Base-by-base conservation (phyloP, 2,329 filamentous ascomycete species). In the Tolypocladium capitatum region DNA sequence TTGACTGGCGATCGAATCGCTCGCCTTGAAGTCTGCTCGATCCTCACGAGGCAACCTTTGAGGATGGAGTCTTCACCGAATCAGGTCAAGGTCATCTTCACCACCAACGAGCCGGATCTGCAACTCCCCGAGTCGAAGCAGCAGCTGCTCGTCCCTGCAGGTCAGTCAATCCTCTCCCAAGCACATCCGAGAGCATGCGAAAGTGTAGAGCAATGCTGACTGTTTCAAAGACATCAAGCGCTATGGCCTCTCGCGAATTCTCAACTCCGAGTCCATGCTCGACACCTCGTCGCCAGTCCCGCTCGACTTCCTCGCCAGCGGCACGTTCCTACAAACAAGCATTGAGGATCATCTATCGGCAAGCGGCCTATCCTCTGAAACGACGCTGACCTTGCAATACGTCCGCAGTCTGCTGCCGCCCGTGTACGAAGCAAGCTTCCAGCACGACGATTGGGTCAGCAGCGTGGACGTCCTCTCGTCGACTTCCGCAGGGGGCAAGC, bases 361-460 rank as follows among this genome's bases (percentile, higher is more conserved):
- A 52, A 86, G 92, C 60, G 91, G 91, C 45, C 82, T 97, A 51
- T 95, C 88, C 20, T 79, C 88, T 38, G 92, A 98, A 71, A 85
- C 83, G 5, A 91, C 84, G 4, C 70, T 98, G 46, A 84, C 83
- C 33, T 76, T 98, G 49, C 90, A 97, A 71, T 98, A 97, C 67
- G 88, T 96, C 33, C 84, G 89, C 58, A 92, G 89, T 53, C 72
- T 96, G 56, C 81, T 96, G 51, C 92, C 92, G 8, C 92, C 92
- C 18, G 75, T 86, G 33, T 91, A 92, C 64, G 82, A 94, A 56
- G 84, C 89, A 13, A 92, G 86, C 61, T 98, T 95, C 63, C 84
- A 96, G 69, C 91, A 98, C 64, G 90, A 98, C 60, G 92, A 97
- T 65, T 98, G 92, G 92, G 86, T 98, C 44, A 87, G 86, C 62